Percentiles rank a stretch among this genome's conserved stretches.
phyloP scores from a whole-genome alignment of 139 green algal species.

The Nannochloris sp. region DNA sequence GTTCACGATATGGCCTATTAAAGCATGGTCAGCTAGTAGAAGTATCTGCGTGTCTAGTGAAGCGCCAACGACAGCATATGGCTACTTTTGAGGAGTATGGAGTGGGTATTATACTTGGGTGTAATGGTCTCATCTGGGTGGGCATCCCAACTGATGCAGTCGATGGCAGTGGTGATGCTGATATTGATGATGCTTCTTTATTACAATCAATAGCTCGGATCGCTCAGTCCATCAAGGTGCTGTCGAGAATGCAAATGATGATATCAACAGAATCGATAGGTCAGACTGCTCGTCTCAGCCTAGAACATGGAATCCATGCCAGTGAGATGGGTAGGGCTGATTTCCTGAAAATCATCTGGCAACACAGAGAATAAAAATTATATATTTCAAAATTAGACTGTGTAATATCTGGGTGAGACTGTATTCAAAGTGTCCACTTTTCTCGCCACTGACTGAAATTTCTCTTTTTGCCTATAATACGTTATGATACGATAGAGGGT shows the following conservation, averaged over 20 bases:
- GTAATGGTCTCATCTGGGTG: conserved; percentile 79
- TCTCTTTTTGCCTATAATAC: no score
- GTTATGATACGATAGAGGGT: no score
- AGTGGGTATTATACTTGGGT: conserved; percentile 72
- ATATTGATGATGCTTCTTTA: background rate
- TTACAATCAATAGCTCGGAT: conserved; percentile 3
- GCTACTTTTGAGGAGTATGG: conserved; percentile 38
- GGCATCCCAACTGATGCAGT: conserved; percentile 15
- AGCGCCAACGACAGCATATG: conserved; percentile 79
- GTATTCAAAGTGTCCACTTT: no score
- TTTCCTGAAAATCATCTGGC: background rate
- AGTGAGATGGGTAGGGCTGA: background rate
- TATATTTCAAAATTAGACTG: no score
- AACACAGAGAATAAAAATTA: no score
- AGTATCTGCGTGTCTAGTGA: conserved; percentile 62
- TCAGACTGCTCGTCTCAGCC: background rate
- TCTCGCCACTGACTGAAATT: no score
- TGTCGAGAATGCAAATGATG: conserved; percentile 3
- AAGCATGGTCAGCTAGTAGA: conserved; percentile 51
- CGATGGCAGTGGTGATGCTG: background rate
- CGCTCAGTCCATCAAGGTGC: background rate
- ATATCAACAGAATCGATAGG: conserved; percentile 1
- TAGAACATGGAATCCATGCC: background rate
- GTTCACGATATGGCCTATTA: conserved; percentile 75
- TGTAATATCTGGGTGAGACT: no score